phyloP scores from a whole-genome alignment of 176 grass and related monocot genomes.

The Phyllostachys edulis region DNA sequence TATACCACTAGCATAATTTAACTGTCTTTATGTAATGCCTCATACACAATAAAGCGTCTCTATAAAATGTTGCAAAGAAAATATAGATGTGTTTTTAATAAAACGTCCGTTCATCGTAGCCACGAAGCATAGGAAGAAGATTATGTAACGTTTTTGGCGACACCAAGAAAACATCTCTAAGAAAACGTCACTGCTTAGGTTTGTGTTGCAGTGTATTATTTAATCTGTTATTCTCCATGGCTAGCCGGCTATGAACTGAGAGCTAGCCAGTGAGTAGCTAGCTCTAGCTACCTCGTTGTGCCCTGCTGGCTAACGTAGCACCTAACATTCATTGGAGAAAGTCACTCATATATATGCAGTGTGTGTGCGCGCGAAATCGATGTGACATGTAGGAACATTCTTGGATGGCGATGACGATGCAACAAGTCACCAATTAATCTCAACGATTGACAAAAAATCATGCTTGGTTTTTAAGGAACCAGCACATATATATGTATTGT shows the following conservation, averaged over 20 bases:
- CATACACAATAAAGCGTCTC: too few species aligned
- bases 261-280: not conserved
- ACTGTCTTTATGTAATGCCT: too few species aligned
- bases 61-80: too few species aligned
- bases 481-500: not conserved
- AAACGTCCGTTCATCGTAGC: too few species aligned
- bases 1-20: too few species aligned
- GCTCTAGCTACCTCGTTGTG: not conserved
- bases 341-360: not conserved
- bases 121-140: too few species aligned
- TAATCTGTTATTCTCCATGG: not conserved
- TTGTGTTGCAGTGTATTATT: not conserved
- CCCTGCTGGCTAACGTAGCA: slow-evolving; percentile 21
- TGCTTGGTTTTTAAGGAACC: slow-evolving; percentile 47
- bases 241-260: not conserved
- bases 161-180: too few species aligned
- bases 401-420: slow-evolving; percentile 44
- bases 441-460: slow-evolving; percentile 18
- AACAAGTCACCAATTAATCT: slow-evolving; percentile 38
- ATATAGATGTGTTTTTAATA: too few species aligned
- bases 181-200: too few species aligned
- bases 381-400: slow-evolving; percentile 41
- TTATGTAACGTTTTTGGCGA: too few species aligned
- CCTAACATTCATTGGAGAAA: slow-evolving; percentile 27
- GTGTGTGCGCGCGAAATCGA: not conserved